Evolutionary conservation across 1,284 basidiomycete species (phyloP).

Genomic region (Singerocomus inundabilis): DNA sequence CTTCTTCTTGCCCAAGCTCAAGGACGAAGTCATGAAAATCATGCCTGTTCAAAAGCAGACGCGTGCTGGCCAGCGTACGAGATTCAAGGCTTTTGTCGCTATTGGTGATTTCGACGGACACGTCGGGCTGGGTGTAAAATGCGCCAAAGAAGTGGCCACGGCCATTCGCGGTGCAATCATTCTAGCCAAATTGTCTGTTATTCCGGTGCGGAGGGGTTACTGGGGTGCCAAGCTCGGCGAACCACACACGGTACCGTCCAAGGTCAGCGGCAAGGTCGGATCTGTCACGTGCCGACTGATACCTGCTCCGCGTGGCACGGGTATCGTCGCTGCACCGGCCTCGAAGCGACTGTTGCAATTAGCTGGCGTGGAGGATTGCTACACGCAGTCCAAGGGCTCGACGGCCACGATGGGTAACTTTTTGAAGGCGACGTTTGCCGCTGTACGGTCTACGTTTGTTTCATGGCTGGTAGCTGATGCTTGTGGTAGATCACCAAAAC

Average conservation of each 20-base stretch:
- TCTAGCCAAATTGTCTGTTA: slow-evolving; percentile 92
- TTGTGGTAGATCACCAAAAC: slow-evolving; percentile 86
- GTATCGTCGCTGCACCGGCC: slow-evolving; percentile 98
- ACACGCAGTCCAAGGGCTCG: slow-evolving; percentile 97
- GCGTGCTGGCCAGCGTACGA: slow-evolving; percentile 98
- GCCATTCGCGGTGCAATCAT: slow-evolving; percentile 99
- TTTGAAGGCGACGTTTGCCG: slow-evolving; percentile 98
- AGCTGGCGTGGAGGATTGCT: slow-evolving; percentile 94
- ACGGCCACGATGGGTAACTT: slow-evolving; percentile 99
- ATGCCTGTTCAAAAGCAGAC: slow-evolving; percentile 99
- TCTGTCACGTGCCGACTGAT: slow-evolving; percentile 99
- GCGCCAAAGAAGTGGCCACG: slow-evolving; percentile 99
- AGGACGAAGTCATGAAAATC: slow-evolving; percentile 99
- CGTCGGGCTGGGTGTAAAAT: slow-evolving; percentile 99
- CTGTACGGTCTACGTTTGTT: slow-evolving; percentile 52
- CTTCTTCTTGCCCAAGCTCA: slow-evolving; percentile 95
- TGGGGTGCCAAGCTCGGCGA: slow-evolving; percentile 99
- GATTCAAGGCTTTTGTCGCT: slow-evolving; percentile 99
- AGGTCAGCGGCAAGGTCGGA: slow-evolving; percentile 98
- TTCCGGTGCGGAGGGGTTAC: slow-evolving; percentile 97
- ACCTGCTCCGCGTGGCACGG: slow-evolving; percentile 97
- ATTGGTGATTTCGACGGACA: slow-evolving; percentile 99
- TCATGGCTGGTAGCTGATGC: background rate
- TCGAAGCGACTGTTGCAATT: slow-evolving; percentile 97
- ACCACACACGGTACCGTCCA: slow-evolving; percentile 98